phyloP scores from a whole-genome alignment of 192 early-diverging fungal genomes.

The Glomus cerebriforme region DNA sequence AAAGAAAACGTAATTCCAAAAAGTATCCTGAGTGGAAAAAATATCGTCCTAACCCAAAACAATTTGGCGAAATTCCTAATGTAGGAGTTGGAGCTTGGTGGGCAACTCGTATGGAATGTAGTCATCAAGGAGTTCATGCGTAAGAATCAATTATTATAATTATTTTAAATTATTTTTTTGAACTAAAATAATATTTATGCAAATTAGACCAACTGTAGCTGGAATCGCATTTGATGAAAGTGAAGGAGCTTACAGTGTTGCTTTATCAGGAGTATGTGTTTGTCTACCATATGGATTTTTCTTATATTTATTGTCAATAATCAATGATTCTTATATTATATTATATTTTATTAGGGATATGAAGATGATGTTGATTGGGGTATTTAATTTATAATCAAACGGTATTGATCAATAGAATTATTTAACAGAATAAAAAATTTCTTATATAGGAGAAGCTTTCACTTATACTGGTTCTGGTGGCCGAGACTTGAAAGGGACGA shows the following conservation, averaged over 20 bases:
- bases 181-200: not conserved
- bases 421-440: not conserved
- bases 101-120: constrained; percentile 13
- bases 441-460: constrained; percentile 8
- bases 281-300: not conserved
- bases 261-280: constrained; percentile 20
- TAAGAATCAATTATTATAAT: not conserved
- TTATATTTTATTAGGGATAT: constrained; percentile 8
- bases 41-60: constrained; percentile 9
- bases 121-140: constrained; percentile 23
- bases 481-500: constrained; percentile 16
- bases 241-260: constrained; percentile 22
- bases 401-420: not conserved
- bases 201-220: constrained; percentile 15
- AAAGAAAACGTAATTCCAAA: not conserved
- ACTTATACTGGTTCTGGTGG: constrained; percentile 28
- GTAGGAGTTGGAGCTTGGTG: constrained; percentile 15
- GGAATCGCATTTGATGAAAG: not conserved
- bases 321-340: not conserved
- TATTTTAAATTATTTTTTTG: not conserved
- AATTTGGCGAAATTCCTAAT: constrained; percentile 10
- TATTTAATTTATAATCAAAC: not conserved
- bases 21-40: not conserved
- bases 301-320: no score
- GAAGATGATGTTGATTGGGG: constrained; percentile 34